Evolutionary conservation across 345 rosid species (phyloP).

Genomic region (Tarenaya hassleriana): DNA sequence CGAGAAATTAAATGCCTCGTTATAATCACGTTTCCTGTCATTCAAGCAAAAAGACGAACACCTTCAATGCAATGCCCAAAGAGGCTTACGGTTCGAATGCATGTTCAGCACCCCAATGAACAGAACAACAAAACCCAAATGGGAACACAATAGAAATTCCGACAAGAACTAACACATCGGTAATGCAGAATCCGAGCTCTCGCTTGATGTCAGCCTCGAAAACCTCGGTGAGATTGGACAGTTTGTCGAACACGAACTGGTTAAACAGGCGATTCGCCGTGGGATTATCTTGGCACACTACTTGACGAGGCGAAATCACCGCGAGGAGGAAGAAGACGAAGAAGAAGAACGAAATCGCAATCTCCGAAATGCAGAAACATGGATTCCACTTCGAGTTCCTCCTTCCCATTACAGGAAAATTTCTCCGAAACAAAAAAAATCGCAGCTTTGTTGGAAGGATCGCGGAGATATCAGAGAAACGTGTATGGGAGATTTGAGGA

Average conservation of each 20-base stretch:
- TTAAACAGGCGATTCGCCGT: constrained; percentile 40
- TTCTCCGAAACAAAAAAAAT: background rate
- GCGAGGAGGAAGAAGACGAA: background rate
- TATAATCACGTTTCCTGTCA: constrained; percentile 76
- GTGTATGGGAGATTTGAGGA: constrained; percentile 1
- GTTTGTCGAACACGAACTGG: constrained; percentile 34
- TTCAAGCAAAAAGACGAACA: constrained; percentile 1
- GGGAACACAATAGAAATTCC: no score
- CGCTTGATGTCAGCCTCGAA: constrained; percentile 54
- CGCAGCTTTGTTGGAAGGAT: constrained; percentile 15
- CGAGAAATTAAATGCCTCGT: constrained; percentile 84
- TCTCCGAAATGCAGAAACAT: constrained; percentile 12
- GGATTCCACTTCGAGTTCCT: constrained; percentile 10
- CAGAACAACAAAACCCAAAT: background rate
- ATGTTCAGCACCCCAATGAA: background rate
- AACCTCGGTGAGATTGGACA: constrained; percentile 48
- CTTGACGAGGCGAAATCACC: background rate
- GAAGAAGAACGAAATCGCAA: constrained; percentile 7
- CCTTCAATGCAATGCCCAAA: background rate
- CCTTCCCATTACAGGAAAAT: constrained; percentile 16
- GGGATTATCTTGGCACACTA: constrained; percentile 19
- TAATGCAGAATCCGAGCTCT: constrained; percentile 76
- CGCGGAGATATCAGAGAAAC: constrained; percentile 13
- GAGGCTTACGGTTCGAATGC: background rate
- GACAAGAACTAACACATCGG: constrained; percentile 54